Evolutionary conservation across 192 early-diverging fungal species (phyloP).

Genomic region (Linnemannia zychae): DNA sequence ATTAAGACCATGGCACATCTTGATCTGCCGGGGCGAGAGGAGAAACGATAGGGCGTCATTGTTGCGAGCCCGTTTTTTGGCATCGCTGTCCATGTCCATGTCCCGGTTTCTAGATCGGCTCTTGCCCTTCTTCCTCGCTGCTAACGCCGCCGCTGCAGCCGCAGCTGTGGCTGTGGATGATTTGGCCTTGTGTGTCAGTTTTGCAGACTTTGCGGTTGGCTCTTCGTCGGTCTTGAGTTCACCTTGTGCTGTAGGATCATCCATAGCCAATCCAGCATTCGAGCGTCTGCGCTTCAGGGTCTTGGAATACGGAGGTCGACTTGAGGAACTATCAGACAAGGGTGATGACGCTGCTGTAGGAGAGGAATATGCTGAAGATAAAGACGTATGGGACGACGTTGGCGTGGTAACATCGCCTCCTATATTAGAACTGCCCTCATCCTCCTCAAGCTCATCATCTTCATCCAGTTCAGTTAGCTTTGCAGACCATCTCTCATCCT

Average conservation of each 20-base stretch:
- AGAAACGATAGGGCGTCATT: conserved; percentile 45
- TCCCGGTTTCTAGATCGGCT: background rate
- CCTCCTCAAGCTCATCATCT: background rate
- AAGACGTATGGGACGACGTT: background rate
- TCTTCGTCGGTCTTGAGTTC: background rate
- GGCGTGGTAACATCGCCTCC: background rate
- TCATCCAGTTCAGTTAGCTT: background rate
- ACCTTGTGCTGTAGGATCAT: background rate
- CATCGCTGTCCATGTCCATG: background rate
- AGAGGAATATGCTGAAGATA: background rate
- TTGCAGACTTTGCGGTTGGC: background rate
- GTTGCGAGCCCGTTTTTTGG: conserved; percentile 37
- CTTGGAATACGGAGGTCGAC: background rate
- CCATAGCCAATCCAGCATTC: background rate
- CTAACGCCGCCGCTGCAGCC: background rate
- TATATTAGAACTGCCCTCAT: background rate
- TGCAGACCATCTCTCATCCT: background rate
- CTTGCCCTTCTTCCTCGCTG: background rate
- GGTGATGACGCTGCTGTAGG: conserved; percentile 1
- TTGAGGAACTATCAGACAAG: background rate
- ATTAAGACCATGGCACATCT: conserved; percentile 33
- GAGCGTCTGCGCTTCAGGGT: conserved; percentile 16
- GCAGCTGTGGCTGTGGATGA: background rate
- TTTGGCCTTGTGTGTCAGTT: background rate
- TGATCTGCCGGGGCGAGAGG: conserved; percentile 32